phyloP scores from a whole-genome alignment of 2,329 filamentous ascomycete genomes.

The Clonostachys rhizophaga region DNA sequence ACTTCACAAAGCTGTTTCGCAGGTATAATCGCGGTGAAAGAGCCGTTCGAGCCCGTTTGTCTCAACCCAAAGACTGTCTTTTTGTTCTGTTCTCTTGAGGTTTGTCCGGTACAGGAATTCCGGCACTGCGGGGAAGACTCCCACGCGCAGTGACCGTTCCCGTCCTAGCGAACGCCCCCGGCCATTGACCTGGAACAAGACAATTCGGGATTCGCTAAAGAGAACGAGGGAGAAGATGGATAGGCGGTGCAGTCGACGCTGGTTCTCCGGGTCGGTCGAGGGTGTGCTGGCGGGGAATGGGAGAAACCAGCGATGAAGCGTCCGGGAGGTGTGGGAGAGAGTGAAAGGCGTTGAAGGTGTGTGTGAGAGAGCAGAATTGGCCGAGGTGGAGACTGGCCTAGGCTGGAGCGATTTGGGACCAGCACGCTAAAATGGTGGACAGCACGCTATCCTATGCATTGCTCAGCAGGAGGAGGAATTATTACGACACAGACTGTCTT shows the following conservation, averaged over 20 bases:
- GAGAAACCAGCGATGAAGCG: background rate
- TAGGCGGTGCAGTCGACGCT: background rate
- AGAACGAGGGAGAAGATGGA: background rate
- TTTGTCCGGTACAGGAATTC: constrained; percentile 14
- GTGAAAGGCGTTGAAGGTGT: too few species aligned
- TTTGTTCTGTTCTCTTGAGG: background rate
- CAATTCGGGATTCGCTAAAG: too few species aligned
- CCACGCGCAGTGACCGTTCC: constrained; percentile 53
- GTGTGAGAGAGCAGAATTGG: constrained; percentile 1
- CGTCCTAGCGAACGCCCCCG: constrained; percentile 48
- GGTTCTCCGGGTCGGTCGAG: background rate
- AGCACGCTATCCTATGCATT: too few species aligned
- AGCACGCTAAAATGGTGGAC: too few species aligned
- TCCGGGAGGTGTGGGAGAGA: too few species aligned
- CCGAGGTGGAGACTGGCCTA: constrained; percentile 1
- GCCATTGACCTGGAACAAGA: constrained; percentile 42
- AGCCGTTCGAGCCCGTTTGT: background rate
- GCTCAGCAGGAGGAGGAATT: too few species aligned
- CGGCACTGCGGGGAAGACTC: constrained; percentile 53
- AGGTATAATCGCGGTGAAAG: too few species aligned
- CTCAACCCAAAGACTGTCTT: background rate
- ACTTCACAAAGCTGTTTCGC: too few species aligned
- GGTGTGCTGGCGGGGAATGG: constrained; percentile 1
- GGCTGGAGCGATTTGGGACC: too few species aligned
- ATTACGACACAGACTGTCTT: too few species aligned